A percentile compares a stretch with the other conserved stretches of the same genome.
Evolutionary conservation across 495 filamentous ascomycete genomes (phyloP).

Genomic region (Astrothelium subdiscretum): DNA sequence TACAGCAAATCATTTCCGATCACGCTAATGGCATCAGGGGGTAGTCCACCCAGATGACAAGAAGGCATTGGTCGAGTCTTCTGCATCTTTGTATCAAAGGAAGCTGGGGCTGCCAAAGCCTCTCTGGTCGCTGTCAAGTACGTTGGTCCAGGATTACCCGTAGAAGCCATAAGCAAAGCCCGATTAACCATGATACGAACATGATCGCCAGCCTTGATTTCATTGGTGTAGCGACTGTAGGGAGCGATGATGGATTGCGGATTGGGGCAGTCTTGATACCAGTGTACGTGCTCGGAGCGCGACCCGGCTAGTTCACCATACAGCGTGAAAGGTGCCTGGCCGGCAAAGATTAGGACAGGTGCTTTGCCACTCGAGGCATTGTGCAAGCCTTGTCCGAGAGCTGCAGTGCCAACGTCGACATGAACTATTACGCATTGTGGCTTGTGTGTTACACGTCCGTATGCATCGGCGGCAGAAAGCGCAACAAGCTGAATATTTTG

Average conservation of each 20-base stretch:
- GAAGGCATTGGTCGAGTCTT: conserved; percentile 11
- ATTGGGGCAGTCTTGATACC: conserved; percentile 19
- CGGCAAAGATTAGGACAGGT: conserved; percentile 22
- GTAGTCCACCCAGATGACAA: conserved; percentile 10
- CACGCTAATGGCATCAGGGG: conserved; percentile 5
- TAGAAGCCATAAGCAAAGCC: conserved; percentile 22
- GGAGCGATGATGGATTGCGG: conserved; percentile 15
- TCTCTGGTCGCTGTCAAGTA: conserved; percentile 28
- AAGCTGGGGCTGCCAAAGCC: conserved; percentile 15
- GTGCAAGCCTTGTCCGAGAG: conserved; percentile 17
- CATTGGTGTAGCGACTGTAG: conserved; percentile 13
- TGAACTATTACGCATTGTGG: conserved; percentile 21
- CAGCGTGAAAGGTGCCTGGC: conserved; percentile 16
- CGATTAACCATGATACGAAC: conserved; percentile 13
- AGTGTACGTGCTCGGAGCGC: conserved; percentile 19
- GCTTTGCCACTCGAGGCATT: conserved; percentile 16
- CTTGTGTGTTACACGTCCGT: conserved; percentile 14
- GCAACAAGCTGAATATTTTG: conserved; percentile 12
- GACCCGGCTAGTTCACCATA: conserved; percentile 16
- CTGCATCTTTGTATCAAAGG: conserved; percentile 5
- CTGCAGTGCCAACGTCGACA: conserved; percentile 20
- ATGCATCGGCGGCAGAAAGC: conserved; percentile 17
- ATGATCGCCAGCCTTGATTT: conserved; percentile 15
- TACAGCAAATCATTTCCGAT: conserved; percentile 10
- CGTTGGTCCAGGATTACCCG: conserved; percentile 20